Conservation (phyloP, 192 early-diverging fungal genomes). For the Podila epigama region DNA sequence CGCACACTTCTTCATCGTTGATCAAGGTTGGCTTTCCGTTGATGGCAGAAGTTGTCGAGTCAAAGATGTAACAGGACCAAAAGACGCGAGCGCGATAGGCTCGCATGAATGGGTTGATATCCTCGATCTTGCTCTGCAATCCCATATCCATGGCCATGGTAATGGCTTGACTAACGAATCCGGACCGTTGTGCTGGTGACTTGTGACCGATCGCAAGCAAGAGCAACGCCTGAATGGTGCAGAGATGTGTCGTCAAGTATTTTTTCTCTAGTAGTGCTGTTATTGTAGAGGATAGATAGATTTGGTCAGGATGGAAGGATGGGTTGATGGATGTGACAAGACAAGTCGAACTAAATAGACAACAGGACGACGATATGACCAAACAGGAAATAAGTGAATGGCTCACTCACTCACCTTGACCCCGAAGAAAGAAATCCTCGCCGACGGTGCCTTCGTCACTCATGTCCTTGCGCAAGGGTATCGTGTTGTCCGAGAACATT, state of each 20-base stretch:
- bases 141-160: conserved; percentile 49
- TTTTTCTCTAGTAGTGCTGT: conserved; percentile 40
- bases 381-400: background rate
- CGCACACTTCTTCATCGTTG: conserved; percentile 37
- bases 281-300: background rate
- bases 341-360: too few species aligned
- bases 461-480: conserved; percentile 27
- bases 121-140: conserved; percentile 22
- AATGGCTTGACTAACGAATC: conserved; percentile 44
- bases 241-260: conserved; percentile 41
- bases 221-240: conserved; percentile 35
- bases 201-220: conserved; percentile 48
- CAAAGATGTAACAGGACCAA: conserved; percentile 44
- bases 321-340: too few species aligned
- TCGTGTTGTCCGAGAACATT: conserved; percentile 15
- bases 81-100: conserved; percentile 39
- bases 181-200: conserved; percentile 40
- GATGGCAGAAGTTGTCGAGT: conserved; percentile 41
- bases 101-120: conserved; percentile 10
- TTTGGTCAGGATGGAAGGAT: too few species aligned
- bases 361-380: background rate
- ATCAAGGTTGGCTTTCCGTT: conserved; percentile 35
- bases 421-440: conserved; percentile 36
- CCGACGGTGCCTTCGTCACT: conserved; percentile 39
- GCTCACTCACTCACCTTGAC: conserved; percentile 20